Percentiles rank a stretch among this genome's conserved stretches.
Evolutionary conservation across 805 yeast genomes (phyloP).

Genomic region (Metschnikowia picachoensis): DNA sequence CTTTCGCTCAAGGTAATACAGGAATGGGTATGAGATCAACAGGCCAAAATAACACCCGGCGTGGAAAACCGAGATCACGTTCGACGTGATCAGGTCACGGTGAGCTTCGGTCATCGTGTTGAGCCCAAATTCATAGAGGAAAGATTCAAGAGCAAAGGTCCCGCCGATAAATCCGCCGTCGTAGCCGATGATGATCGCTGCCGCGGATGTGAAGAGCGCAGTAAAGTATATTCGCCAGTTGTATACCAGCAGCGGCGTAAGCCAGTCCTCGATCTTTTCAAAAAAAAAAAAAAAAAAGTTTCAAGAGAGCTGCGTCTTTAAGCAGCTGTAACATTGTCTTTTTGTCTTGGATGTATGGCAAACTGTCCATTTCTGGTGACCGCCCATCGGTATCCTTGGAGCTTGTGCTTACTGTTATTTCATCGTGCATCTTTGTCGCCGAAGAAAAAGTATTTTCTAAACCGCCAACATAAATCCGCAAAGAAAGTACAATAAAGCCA

Average conservation of each 20-base stretch:
- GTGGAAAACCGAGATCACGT: conserved; percentile 38
- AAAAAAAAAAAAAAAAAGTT: conserved; percentile 26
- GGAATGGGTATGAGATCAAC: conserved; percentile 33
- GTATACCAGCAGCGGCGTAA: conserved; percentile 37
- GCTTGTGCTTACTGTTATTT: not conserved
- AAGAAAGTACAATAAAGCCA: no score
- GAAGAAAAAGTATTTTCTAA: no score
- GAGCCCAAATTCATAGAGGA: conserved; percentile 31
- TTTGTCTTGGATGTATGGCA: conserved; percentile 1
- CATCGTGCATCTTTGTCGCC: not conserved
- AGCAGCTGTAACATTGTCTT: conserved; percentile 8
- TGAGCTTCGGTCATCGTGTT: conserved; percentile 20
- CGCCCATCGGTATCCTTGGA: conserved; percentile 4
- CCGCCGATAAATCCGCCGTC: conserved; percentile 42
- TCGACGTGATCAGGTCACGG: conserved; percentile 24
- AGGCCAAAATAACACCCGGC: conserved; percentile 41
- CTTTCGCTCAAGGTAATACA: conserved; percentile 33
- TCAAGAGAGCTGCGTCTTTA: conserved; percentile 14
- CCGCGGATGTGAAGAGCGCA: conserved; percentile 35
- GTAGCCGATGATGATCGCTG: conserved; percentile 40
- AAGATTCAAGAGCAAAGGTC: conserved; percentile 32
- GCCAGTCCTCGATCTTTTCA: conserved; percentile 35
- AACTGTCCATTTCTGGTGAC: conserved; percentile 1
- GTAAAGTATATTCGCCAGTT: conserved; percentile 33
- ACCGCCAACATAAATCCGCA: no score